Percentiles rank a stretch among this genome's conserved stretches.
Evolutionary conservation across 2,329 filamentous ascomycete genomes (phyloP).

Genomic region (Phaeosphaeriaceae sp.): DNA sequence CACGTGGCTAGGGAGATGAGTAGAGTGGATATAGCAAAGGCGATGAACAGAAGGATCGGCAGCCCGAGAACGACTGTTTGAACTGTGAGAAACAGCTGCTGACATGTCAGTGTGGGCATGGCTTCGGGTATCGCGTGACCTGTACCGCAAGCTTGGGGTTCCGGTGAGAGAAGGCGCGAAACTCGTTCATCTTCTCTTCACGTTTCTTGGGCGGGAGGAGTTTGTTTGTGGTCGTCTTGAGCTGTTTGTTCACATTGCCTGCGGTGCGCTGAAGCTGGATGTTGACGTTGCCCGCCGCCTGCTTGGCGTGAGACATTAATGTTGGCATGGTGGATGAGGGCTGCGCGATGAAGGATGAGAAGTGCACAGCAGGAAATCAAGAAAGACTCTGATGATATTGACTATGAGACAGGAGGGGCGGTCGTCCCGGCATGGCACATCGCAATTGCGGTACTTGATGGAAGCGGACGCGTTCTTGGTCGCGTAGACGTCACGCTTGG

Average conservation of each 20-base stretch:
- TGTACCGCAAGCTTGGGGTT: constrained; percentile 76
- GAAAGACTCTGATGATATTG: not conserved
- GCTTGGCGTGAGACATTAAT: constrained; percentile 33
- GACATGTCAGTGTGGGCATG: constrained; percentile 2
- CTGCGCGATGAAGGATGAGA: not conserved
- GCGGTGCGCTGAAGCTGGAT: constrained; percentile 20
- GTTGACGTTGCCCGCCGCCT: constrained; percentile 30
- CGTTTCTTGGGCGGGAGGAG: constrained; percentile 68
- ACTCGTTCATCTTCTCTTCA: constrained; percentile 61
- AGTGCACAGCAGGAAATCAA: not conserved
- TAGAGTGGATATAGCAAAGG: constrained; percentile 69
- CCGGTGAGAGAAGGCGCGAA: constrained; percentile 64
- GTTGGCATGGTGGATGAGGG: constrained; percentile 20
- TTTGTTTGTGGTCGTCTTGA: constrained; percentile 53
- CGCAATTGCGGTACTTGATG: constrained; percentile 1
- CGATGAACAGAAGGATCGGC: constrained; percentile 72
- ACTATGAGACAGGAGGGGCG: not conserved
- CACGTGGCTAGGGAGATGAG: constrained; percentile 69
- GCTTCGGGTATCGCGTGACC: constrained; percentile 27
- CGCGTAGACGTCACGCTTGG: constrained; percentile 22
- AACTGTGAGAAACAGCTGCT: constrained; percentile 70
- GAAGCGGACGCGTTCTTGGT: constrained; percentile 13
- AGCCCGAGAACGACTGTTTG: constrained; percentile 71
- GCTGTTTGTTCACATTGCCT: constrained; percentile 26
- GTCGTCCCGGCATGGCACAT: not conserved